Evolutionary conservation across 306 rosid species (phyloP).

Genomic region (Vigna unguiculata): DNA sequence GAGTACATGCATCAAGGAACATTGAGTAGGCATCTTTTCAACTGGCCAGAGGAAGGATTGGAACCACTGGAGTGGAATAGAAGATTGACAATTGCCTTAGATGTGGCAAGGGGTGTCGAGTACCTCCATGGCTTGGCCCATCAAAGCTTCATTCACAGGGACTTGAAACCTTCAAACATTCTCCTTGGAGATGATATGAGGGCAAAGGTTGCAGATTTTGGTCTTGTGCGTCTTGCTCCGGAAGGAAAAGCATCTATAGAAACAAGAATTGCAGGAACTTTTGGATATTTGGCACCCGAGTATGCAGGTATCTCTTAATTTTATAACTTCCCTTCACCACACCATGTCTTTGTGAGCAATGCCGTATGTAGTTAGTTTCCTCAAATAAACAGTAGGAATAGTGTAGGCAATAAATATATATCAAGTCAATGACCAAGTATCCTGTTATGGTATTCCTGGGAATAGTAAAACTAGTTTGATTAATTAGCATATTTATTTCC

Average conservation of each 20-base stretch:
- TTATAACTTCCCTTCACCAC: not conserved
- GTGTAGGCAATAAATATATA: not conserved
- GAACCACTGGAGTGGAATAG: constrained; percentile 79
- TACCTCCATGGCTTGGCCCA: constrained; percentile 94
- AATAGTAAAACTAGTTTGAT: constrained; percentile 14
- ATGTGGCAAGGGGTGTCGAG: constrained; percentile 94
- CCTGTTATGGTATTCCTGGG: not conserved
- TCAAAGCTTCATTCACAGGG: constrained; percentile 93
- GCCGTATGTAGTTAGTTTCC: constrained; percentile 4
- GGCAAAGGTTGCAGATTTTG: constrained; percentile 93
- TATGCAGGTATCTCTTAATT: constrained; percentile 73
- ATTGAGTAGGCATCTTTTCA: constrained; percentile 78
- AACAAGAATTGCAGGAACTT: constrained; percentile 91
- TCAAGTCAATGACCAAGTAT: constrained; percentile 14
- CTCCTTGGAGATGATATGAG: constrained; percentile 98
- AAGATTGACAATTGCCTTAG: constrained; percentile 80
- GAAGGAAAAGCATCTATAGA: constrained; percentile 93
- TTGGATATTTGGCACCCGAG: constrained; percentile 93
- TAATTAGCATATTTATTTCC: not conserved
- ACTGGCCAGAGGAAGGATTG: constrained; percentile 87
- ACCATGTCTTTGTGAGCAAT: not conserved
- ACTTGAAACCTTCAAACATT: constrained; percentile 91
- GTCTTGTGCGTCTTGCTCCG: constrained; percentile 93
- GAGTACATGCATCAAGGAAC: constrained; percentile 98
- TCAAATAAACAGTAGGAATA: constrained; percentile 3